A percentile compares a stretch with the other conserved stretches of the same genome.
Evolutionary conservation across 2,329 filamentous ascomycete genomes (phyloP).

Genomic region (Penicillium aurantiogriseum): DNA sequence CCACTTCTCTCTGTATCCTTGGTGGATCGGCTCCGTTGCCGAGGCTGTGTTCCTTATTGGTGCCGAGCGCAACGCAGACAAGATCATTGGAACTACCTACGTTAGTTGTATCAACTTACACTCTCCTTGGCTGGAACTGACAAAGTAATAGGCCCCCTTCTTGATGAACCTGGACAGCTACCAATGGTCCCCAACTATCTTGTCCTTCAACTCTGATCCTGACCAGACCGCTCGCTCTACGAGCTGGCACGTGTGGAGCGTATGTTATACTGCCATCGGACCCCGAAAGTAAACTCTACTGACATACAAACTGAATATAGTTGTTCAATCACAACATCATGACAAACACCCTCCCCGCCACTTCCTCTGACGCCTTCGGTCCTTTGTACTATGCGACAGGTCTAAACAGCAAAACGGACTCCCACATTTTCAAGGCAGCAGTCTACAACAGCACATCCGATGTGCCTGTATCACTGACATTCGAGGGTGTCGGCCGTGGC

Average conservation of each 20-base stretch:
- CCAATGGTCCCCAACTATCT: constrained; percentile 32
- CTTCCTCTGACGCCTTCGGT: constrained; percentile 38
- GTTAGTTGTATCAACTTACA: constrained; percentile 11
- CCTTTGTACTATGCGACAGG: constrained; percentile 50
- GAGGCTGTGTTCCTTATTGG: constrained; percentile 66
- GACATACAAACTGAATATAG: constrained; percentile 25
- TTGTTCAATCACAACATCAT: constrained; percentile 47
- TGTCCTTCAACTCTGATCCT: constrained; percentile 32
- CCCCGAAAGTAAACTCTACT: constrained; percentile 24
- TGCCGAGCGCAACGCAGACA: constrained; percentile 58
- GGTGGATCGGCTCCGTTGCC: constrained; percentile 61
- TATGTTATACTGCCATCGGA: constrained; percentile 22
- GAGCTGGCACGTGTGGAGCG: constrained; percentile 30
- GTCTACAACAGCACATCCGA: constrained; percentile 49
- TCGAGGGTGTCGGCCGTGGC: constrained; percentile 36
- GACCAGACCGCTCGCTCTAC: constrained; percentile 31
- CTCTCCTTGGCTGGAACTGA: neutral
- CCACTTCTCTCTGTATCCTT: constrained; percentile 50
- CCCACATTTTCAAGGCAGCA: constrained; percentile 48
- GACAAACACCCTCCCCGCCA: constrained; percentile 46
- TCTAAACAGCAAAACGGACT: constrained; percentile 35
- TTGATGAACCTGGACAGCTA: constrained; percentile 30
- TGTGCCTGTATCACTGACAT: constrained; percentile 36
- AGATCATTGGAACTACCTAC: constrained; percentile 30
- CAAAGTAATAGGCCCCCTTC: constrained; percentile 25